Percentiles rank a stretch among this genome's conserved stretches.
These are phyloP conservation scores for Lactarius hatsudake DNA, from an alignment of 768 basidiomycete species.

Conservation along the genomic window DNA sequence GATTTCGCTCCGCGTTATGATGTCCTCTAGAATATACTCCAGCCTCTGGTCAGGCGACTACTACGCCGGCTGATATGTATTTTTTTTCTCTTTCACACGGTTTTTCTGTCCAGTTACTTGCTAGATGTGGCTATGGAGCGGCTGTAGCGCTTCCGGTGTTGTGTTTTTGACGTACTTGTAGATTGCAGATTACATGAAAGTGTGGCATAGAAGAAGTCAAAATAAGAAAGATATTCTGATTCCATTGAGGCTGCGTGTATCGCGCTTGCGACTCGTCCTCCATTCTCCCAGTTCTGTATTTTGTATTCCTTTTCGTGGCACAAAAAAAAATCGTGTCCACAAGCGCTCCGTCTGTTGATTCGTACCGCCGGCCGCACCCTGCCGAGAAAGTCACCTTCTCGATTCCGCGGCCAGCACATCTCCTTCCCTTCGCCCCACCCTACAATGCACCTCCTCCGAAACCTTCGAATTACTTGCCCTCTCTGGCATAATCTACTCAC, in stretches of 20 bases:
- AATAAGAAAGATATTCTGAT: constrained; percentile 11
- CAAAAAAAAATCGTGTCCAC: background rate
- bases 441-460: background rate
- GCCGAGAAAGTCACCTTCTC: constrained; percentile 1
- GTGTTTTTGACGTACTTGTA: constrained; percentile 24
- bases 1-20: constrained; percentile 1
- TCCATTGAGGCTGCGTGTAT: background rate
- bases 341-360: constrained; percentile 16
- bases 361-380: background rate
- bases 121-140: constrained; percentile 17
- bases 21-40: constrained; percentile 4
- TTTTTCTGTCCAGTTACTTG: constrained; percentile 4
- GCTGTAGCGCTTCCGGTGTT: background rate
- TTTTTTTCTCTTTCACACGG: background rate
- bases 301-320: background rate
- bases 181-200: constrained; percentile 16
- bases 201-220: constrained; percentile 19
- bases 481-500: background rate
- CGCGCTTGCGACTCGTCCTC: background rate
- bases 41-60: constrained; percentile 20
- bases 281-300: background rate
- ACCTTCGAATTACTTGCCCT: constrained; percentile 4
- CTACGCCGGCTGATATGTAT: constrained; percentile 19
- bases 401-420: background rate
- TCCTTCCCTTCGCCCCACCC: constrained; percentile 2